Percentiles rank a stretch among this genome's conserved stretches.
phyloP scores from a whole-genome alignment of 768 basidiomycete species.

The Boletus fagicola region DNA sequence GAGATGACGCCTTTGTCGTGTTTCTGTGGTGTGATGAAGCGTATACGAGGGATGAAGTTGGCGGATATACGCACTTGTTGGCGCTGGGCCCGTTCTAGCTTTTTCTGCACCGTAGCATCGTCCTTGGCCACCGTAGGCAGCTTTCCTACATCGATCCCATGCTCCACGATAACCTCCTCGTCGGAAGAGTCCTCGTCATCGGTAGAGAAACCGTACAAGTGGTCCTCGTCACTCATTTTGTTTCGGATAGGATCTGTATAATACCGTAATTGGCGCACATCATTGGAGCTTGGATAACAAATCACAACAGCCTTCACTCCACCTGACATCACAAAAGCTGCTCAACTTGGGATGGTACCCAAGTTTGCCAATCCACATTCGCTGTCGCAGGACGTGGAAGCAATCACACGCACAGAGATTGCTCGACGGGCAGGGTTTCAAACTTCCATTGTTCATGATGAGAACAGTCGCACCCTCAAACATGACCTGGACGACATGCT shows the following conservation, averaged over 20 bases:
- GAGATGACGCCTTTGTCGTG: constrained; percentile 81
- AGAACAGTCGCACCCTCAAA: constrained; percentile 13
- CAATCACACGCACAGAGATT: constrained; percentile 39
- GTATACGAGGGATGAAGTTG: neutral
- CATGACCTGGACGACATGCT: constrained; percentile 25
- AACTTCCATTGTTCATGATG: constrained; percentile 6
- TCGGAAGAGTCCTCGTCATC: constrained; percentile 78
- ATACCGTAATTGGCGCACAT: too few relatives aligned
- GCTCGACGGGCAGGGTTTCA: constrained; percentile 7
- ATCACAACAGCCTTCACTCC: constrained; percentile 15
- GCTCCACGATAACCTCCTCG: constrained; percentile 61
- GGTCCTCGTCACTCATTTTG: constrained; percentile 39
- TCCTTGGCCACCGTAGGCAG: constrained; percentile 89
- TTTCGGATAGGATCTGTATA: neutral
- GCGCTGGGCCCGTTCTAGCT: constrained; percentile 56
- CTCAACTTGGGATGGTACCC: constrained; percentile 28
- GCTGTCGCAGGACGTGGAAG: constrained; percentile 31
- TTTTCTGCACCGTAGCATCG: constrained; percentile 71
- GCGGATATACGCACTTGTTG: constrained; percentile 54
- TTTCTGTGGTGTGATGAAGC: constrained; percentile 34
- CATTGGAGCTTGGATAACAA: constrained; percentile 11
- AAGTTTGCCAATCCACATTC: constrained; percentile 50
- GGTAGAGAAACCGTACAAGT: constrained; percentile 71
- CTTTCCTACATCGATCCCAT: constrained; percentile 64
- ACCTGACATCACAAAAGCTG: neutral